Evolutionary conservation across 1,139 yeast genomes (phyloP).

Genomic region (Pichia sp.): DNA sequence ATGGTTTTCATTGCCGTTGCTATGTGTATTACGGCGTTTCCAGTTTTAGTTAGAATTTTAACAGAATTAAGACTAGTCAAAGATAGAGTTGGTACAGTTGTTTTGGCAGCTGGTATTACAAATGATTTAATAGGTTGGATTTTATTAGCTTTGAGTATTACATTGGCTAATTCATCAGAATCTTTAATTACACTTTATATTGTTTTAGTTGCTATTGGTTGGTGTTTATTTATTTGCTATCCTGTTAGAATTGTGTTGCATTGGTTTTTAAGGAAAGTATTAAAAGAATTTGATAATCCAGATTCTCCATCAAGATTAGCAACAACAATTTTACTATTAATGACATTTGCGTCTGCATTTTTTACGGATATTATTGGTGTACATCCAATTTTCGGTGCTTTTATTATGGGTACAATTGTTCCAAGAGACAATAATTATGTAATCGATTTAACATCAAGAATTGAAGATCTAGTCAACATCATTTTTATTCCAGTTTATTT

Average conservation of each 20-base stretch:
- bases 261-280: conserved; percentile 32
- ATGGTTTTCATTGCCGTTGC: conserved; percentile 79
- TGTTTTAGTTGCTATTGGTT: conserved; percentile 55
- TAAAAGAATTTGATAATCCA: conserved; percentile 43
- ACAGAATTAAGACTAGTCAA: conserved; percentile 65
- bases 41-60: conserved; percentile 72
- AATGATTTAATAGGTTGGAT: conserved; percentile 84
- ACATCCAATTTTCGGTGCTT: conserved; percentile 65
- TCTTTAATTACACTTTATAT: conserved; percentile 66
- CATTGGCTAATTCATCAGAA: conserved; percentile 60
- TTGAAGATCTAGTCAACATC: conserved; percentile 70
- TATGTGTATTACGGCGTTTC: conserved; percentile 77
- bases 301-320: conserved; percentile 61
- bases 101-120: conserved; percentile 72
- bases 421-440: conserved; percentile 75
- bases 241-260: conserved; percentile 49
- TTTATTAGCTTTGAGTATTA: conserved; percentile 64
- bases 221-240: conserved; percentile 54
- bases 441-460: conserved; percentile 58
- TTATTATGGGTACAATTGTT: conserved; percentile 67
- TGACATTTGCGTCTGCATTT: conserved; percentile 60
- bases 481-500: conserved; percentile 70
- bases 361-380: conserved; percentile 79
- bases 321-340: conserved; percentile 45
- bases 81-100: conserved; percentile 73